Base-by-base conservation (phyloP, 495 filamentous ascomycete genomes). In the Aspergillus leporis region DNA sequence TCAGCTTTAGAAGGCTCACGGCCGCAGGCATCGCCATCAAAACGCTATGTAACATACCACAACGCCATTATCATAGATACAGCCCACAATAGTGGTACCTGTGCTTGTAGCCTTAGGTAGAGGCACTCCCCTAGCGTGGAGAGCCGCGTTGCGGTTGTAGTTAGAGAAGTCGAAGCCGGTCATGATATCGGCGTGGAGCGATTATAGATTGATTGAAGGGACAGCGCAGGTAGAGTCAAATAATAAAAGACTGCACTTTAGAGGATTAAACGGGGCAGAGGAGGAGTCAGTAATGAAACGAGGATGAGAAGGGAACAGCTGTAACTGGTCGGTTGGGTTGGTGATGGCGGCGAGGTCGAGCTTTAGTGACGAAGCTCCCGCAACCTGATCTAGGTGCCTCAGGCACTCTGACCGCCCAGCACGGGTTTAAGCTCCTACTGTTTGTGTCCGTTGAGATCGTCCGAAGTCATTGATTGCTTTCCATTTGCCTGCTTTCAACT, bases 91-190 rank as follows among this genome's bases (percentile, higher is more conserved):
- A 63, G 95, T 99, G 40, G 95, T 99, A 81, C 95, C 95, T 52
- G 95, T 99, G 75, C 92, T 96, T 56, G 95, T 99, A 54, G 95
- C 95, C 81, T 97, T 97, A 58, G 95, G 95, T 55, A 97, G 79
- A 53, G 95, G 93, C 40, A 97, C 86, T 51, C 95, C 95, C 77
- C 85, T 87, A 68, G 92, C 90, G 73, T 98, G 93, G 61, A 99
- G 84, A 61, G 92, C 92, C 68, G 87, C 85, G 85, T 99, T 99
- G 79, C 95, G 91, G 81, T 96, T 93, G 85, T 97, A 91, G 82
- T 98, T 98, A 70, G 91, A 93, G 83, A 99, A 99, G 80, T 98
- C 94, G 83, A 99, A 97, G 82, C 95, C 95, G 61, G 90, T 86
- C 95, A 99, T 98, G 65, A 66, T 85, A 78, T 74, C 64, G 63